Evolutionary conservation across 371 early-diverging fungal genomes (phyloP), one percentile per base, ranked within the genome.

Genomic region (Apophysomyces elegans): DNA sequence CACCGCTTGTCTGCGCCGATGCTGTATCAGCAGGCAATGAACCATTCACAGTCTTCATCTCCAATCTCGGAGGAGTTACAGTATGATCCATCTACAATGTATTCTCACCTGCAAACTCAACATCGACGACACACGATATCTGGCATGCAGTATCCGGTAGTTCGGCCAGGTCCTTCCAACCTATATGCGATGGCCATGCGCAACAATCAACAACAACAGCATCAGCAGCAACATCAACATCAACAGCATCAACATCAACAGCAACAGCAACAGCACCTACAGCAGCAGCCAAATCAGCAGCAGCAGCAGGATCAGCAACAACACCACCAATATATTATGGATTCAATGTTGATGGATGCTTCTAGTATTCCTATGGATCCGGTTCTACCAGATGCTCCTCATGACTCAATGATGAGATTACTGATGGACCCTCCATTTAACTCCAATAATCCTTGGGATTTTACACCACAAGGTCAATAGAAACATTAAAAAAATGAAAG

Each of bases 391-490:
- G 67, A 71, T 46, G 58, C 74, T 1, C 76, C 76, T 7, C 61
- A 66, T 50, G 76, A 71, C 56, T 79, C 79, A 6, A 79, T 79
- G 79, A 79, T 79, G 79, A 69, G 72, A 11, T 60, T 79, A n/a
- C 46, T 79, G 18, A 59, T 75, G 59, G 66, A 71, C 32, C 72
- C 54, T 50, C 54, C 54, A 8, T 50, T 50, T 21, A 50, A 50
- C 54, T 50, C 54, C 5, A 50, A 50, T 50, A 50, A 50, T 21
- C 54, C 54, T 21, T 50, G 54, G 54, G 21, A 21, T 50, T 50
- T 50, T 50, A 7, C 54, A 50, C 54, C 16, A 26, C 21, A n/a
- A 18, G 54, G 21, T 8, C 54, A 50, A 50, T 50, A 50, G 54
- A 50, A 18, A 50, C 5, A 21, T 21, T 21, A 50, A 50, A 50